Percentiles rank a stretch among this genome's conserved stretches.
These are phyloP conservation scores for Cetraspora pellucida DNA, from an alignment of 192 early-diverging fungal species.

Conservation along the genomic window DNA sequence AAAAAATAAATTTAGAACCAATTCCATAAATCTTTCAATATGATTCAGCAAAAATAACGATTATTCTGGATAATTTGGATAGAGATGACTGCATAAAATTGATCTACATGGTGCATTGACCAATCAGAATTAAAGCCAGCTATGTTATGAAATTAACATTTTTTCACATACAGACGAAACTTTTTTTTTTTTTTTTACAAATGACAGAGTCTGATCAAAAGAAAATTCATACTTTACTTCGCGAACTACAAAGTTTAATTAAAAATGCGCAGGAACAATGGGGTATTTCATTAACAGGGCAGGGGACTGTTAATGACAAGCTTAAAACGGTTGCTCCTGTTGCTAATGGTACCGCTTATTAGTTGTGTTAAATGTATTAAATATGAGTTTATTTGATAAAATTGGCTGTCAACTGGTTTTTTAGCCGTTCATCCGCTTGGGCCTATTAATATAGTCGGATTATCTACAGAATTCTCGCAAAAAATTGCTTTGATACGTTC, in stretches of 20 bases:
- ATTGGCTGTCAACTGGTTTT: no score
- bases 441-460: constrained; percentile 1
- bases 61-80: no score
- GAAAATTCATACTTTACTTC: constrained; percentile 1
- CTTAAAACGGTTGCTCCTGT: not conserved
- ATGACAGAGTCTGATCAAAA: constrained; percentile 4
- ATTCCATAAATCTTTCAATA: no score
- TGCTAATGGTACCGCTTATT: not conserved
- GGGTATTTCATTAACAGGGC: not conserved
- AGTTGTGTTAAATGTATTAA: not conserved
- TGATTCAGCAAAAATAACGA: no score
- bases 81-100: no score
- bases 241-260: constrained; percentile 5
- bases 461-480: constrained; percentile 14
- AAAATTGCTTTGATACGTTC: constrained; percentile 10
- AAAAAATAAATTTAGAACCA: no score
- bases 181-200: no score
- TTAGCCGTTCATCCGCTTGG: constrained; percentile 26
- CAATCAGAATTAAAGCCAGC: no score
- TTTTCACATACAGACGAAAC: no score
- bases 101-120: no score
- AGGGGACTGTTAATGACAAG: not conserved
- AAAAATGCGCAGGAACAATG: constrained; percentile 27
- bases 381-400: no score
- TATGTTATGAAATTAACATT: no score